Conservation (phyloP, 169 alveolate species). For the Eimeria nieschulzi region DNA sequence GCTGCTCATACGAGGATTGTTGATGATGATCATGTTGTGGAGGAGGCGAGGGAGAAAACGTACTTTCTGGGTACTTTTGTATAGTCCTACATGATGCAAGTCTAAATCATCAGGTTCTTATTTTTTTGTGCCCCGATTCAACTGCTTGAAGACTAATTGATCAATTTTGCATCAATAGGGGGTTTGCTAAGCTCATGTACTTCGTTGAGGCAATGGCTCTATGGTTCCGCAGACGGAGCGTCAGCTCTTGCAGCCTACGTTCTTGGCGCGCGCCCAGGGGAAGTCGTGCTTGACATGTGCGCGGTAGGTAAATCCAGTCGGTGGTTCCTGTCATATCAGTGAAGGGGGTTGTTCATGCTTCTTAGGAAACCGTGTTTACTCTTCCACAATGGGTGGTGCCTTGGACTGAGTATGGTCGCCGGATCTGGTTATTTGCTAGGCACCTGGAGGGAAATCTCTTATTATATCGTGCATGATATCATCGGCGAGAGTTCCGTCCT, state of each 20-base stretch:
- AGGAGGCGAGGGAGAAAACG: conserved; percentile 45
- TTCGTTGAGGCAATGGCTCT: background rate
- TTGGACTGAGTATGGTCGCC: too few species aligned
- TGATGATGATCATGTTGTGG: conserved; percentile 47
- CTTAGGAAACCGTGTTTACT: too few species aligned
- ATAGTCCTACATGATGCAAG: background rate
- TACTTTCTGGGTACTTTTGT: conserved; percentile 44
- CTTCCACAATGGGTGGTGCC: background rate
- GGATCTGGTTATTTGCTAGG: background rate
- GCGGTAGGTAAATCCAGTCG: conserved; percentile 21
- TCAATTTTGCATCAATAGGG: background rate
- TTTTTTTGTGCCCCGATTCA: background rate
- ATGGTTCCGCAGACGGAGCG: conserved; percentile 56
- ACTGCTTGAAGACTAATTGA: background rate
- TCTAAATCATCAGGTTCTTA: too few species aligned
- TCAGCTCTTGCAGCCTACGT: conserved; percentile 67
- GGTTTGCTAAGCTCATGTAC: background rate
- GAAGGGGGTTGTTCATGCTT: background rate
- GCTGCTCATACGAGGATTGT: background rate
- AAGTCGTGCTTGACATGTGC: conserved; percentile 69
- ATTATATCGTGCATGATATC: conserved; percentile 48
- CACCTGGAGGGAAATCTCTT: conserved; percentile 70
- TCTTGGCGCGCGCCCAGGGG: conserved; percentile 66
- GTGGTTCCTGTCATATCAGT: background rate
- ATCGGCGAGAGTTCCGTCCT: conserved; percentile 24